These are phyloP conservation scores for Rhododendron simsii DNA, from an alignment of 148 eudicot species.

Conservation along the genomic window DNA sequence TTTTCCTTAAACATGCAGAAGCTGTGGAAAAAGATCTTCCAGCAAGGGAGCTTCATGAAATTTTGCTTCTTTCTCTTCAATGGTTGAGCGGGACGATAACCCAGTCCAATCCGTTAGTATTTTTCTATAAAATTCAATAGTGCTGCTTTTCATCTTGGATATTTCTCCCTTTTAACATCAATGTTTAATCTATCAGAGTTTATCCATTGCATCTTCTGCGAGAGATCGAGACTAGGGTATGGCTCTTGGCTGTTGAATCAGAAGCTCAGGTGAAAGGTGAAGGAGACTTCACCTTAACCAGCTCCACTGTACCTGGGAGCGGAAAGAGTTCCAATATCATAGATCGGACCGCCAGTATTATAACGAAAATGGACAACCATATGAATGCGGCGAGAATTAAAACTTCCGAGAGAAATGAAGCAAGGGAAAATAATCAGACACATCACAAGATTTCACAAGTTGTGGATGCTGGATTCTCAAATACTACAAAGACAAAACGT, in stretches of 20 bases:
- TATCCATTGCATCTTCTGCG: constrained; percentile 85
- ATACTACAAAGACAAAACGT: constrained; percentile 53
- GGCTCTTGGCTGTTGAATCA: constrained; percentile 98
- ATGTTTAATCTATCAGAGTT: constrained; percentile 38
- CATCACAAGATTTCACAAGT: constrained; percentile 43
- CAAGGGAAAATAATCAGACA: constrained; percentile 41
- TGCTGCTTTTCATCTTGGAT: neutral
- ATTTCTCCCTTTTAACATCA: neutral
- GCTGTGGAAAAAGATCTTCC: constrained; percentile 90
- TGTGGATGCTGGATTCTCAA: constrained; percentile 40
- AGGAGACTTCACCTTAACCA: constrained; percentile 42
- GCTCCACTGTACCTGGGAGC: constrained; percentile 43
- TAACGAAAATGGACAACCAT: constrained; percentile 78
- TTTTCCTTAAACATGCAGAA: constrained; percentile 94
- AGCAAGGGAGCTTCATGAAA: constrained; percentile 72
- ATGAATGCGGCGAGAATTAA: constrained; percentile 45
- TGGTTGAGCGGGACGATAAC: constrained; percentile 92
- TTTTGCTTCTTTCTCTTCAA: constrained; percentile 85
- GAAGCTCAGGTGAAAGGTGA: constrained; percentile 80
- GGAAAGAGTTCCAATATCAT: constrained; percentile 61
- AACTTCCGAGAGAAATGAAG: constrained; percentile 46
- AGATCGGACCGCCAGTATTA: constrained; percentile 72
- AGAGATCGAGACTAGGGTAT: constrained; percentile 91
- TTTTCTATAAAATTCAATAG: neutral
- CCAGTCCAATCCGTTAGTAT: constrained; percentile 72